A percentile compares a stretch with the other conserved stretches of the same genome.
Conservation (phyloP, 2,329 filamentous ascomycete species). For the Ceratocystiopsis brevicomis region DNA sequence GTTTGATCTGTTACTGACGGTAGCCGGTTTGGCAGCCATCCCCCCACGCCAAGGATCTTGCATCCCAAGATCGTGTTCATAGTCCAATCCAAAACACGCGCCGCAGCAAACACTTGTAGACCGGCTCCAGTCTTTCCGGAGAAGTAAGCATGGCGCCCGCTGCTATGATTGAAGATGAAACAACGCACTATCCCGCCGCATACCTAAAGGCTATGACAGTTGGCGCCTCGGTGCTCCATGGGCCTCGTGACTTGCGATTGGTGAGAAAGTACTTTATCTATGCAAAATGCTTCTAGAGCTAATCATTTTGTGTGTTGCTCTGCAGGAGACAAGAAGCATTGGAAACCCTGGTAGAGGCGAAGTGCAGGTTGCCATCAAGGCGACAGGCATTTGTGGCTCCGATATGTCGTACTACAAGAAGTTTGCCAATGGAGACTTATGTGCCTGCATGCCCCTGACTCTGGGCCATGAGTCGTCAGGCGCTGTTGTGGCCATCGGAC, state of each 20-base stretch:
- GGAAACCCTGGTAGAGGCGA: slow-evolving; percentile 27
- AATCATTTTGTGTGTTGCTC: too few relatives aligned
- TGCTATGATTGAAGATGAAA: slow-evolving; percentile 24
- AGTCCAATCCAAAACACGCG: too few relatives aligned
- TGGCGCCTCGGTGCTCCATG: slow-evolving; percentile 37
- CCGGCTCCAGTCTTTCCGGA: too few relatives aligned
- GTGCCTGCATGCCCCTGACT: slow-evolving; percentile 44
- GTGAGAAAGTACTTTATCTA: slow-evolving; percentile 18
- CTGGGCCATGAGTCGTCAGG: slow-evolving; percentile 45
- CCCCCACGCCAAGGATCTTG: too few relatives aligned
- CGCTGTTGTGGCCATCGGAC: slow-evolving; percentile 35
- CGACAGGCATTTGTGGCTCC: slow-evolving; percentile 51
- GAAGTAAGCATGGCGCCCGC: slow-evolving; percentile 27
- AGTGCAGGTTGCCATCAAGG: slow-evolving; percentile 44
- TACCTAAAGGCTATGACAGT: slow-evolving; percentile 25
- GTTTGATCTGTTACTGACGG: too few relatives aligned
- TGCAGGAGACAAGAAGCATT: too few relatives aligned
- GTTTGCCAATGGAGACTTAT: slow-evolving; percentile 52
- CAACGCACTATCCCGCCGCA: slow-evolving; percentile 23
- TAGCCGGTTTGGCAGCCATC: too few relatives aligned
- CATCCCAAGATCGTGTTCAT: too few relatives aligned
- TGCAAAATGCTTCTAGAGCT: too few relatives aligned
- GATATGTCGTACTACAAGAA: slow-evolving; percentile 56
- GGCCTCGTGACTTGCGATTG: slow-evolving; percentile 36
- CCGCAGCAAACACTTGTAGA: too few relatives aligned